These are phyloP conservation scores for Austroboletus eburneus DNA, from an alignment of 768 basidiomycete genomes.

Conservation along the genomic window DNA sequence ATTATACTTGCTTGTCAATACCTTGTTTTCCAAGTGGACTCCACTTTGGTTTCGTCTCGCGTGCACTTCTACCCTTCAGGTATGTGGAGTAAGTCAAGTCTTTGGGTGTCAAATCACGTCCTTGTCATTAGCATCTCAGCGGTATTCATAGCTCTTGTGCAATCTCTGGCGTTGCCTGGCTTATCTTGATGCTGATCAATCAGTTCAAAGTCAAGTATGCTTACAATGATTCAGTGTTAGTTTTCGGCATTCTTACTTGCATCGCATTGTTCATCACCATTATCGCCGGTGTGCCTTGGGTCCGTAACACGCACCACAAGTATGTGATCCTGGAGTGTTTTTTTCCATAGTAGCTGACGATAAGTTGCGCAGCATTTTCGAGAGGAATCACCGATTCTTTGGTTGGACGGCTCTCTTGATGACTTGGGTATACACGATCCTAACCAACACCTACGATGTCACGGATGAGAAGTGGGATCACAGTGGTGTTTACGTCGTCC, in stretches of 20 bases:
- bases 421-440: conserved; percentile 64
- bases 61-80: conserved; percentile 71
- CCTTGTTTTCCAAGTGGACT: conserved; percentile 78
- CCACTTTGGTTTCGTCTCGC: conserved; percentile 68
- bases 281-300: conserved; percentile 70
- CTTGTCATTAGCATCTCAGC: conserved; percentile 56
- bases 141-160: conserved; percentile 79
- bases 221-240: conserved; percentile 53
- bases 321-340: conserved; percentile 30
- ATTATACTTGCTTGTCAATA: conserved; percentile 68
- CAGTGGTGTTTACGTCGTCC: conserved; percentile 49
- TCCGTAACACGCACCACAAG: conserved; percentile 80
- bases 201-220: conserved; percentile 47
- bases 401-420: conserved; percentile 64
- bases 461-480: conserved; percentile 53
- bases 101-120: conserved; percentile 4
- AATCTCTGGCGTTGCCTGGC: conserved; percentile 64
- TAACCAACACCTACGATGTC: conserved; percentile 60
- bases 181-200: conserved; percentile 57
- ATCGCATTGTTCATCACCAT: conserved; percentile 55
- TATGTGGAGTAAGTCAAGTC: conserved; percentile 15
- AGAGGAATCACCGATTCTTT: conserved; percentile 74
- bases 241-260: conserved; percentile 58
- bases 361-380: conserved; percentile 53
- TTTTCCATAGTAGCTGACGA: background rate